Evolutionary conservation across 805 yeast genomes (phyloP).

Genomic region (Metschnikowia similis): DNA sequence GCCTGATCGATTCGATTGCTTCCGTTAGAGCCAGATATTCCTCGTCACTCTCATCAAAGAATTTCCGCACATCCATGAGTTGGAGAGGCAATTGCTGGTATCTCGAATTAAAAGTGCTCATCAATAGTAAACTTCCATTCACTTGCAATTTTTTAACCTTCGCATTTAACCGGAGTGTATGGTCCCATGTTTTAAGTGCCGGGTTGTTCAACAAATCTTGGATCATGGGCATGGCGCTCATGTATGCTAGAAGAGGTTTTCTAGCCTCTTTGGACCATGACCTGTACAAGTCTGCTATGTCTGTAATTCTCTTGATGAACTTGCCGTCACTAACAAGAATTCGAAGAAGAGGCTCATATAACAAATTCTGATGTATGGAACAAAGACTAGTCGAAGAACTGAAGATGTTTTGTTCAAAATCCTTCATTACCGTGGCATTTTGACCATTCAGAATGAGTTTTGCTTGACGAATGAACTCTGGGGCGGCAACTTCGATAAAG

Average conservation of each 20-base stretch:
- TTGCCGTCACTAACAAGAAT: conserved; percentile 62
- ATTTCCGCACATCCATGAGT: conserved; percentile 52
- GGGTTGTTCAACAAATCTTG: conserved; percentile 52
- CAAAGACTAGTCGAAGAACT: conserved; percentile 53
- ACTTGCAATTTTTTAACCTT: conserved; percentile 44
- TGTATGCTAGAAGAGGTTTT: conserved; percentile 53
- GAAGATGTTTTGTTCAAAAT: conserved; percentile 57
- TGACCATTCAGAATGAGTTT: conserved; percentile 19
- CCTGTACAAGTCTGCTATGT: conserved; percentile 56
- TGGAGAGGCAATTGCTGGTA: conserved; percentile 57
- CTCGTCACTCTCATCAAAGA: conserved; percentile 37
- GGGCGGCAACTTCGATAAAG: conserved; percentile 48
- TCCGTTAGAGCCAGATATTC: conserved; percentile 50
- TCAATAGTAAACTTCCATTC: conserved; percentile 35
- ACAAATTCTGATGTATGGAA: conserved; percentile 46
- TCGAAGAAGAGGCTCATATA: conserved; percentile 55
- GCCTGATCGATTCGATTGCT: conserved; percentile 52
- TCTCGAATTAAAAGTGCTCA: conserved; percentile 42
- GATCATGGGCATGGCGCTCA: conserved; percentile 56
- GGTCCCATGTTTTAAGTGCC: conserved; percentile 54
- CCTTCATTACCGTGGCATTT: conserved; percentile 25
- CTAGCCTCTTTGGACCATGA: conserved; percentile 62
- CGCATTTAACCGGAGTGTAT: conserved; percentile 47
- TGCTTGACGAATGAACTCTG: conserved; percentile 34
- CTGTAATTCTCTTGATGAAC: conserved; percentile 47